These are phyloP conservation scores for Fusarium multiceps DNA, from an alignment of 2,329 filamentous ascomycete genomes.

Conservation along the genomic window DNA sequence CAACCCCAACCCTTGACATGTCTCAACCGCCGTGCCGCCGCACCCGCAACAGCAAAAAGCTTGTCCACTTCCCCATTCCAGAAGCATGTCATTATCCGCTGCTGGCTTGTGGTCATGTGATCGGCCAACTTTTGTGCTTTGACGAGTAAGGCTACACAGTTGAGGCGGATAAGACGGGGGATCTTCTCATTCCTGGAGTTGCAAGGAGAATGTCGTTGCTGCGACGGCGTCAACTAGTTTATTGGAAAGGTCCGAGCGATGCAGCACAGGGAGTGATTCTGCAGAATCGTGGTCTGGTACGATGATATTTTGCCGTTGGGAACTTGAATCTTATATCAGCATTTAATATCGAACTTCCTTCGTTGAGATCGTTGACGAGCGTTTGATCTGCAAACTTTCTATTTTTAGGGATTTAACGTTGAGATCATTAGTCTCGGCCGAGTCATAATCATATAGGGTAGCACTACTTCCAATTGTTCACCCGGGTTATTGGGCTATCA, in stretches of 20 bases:
- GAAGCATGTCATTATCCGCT: neutral
- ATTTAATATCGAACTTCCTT: too few species aligned
- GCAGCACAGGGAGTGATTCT: too few species aligned
- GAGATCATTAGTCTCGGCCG: neutral
- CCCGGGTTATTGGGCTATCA: neutral
- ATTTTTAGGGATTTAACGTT: neutral
- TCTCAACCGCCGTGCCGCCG: too few species aligned
- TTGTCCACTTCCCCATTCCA: too few species aligned
- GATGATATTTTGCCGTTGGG: too few species aligned
- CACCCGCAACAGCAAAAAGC: too few species aligned
- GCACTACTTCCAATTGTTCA: neutral
- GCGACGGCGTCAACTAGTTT: neutral
- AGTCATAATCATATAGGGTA: neutral
- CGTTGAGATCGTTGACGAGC: neutral
- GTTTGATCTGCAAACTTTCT: neutral
- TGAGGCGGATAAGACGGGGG: neutral
- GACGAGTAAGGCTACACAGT: neutral
- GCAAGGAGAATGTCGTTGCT: neutral
- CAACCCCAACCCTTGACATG: too few species aligned
- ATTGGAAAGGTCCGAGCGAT: too few species aligned
- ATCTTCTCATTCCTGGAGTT: neutral
- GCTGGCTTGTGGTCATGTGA: neutral
- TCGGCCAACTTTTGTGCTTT: too few species aligned
- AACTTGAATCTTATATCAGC: too few species aligned
- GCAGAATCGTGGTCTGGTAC: too few species aligned